phyloP scores from a whole-genome alignment of 257 asterid species.

The Ophiorrhiza pumila region DNA sequence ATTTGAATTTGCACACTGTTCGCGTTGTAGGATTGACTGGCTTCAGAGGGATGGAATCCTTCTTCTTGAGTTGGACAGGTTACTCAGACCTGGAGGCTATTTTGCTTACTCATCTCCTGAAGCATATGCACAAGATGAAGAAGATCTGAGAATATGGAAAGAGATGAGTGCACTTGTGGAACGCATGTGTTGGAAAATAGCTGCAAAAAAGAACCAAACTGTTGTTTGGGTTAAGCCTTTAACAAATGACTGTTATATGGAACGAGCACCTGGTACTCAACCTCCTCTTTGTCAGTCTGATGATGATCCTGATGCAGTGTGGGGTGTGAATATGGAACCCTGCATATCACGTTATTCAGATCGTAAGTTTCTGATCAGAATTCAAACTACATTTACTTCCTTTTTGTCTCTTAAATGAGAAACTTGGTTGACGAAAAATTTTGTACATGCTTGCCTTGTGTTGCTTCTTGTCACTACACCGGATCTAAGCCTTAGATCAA shows the following conservation, averaged over 20 bases:
- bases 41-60: constrained; percentile 90
- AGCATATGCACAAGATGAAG: constrained; percentile 96
- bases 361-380: constrained; percentile 49
- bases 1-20: constrained; percentile 89
- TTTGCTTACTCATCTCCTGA: constrained; percentile 95
- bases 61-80: constrained; percentile 86
- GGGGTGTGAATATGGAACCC: constrained; percentile 81
- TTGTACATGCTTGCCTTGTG: neutral
- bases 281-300: constrained; percentile 91
- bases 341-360: constrained; percentile 93
- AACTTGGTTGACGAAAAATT: neutral
- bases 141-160: constrained; percentile 82
- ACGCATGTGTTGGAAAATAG: constrained; percentile 96
- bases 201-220: constrained; percentile 74
- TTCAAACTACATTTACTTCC: neutral
- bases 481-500: neutral
- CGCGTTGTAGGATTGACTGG: constrained; percentile 98
- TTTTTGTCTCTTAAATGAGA: neutral
- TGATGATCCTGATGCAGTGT: constrained; percentile 88
- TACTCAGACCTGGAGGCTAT: constrained; percentile 94
- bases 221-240: constrained; percentile 94
- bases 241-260: constrained; percentile 69
- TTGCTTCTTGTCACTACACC: neutral
- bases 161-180: constrained; percentile 80
- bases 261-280: constrained; percentile 69